phyloP scores from a whole-genome alignment of 148 eudicot genomes.

The Spergularia bocconei region DNA sequence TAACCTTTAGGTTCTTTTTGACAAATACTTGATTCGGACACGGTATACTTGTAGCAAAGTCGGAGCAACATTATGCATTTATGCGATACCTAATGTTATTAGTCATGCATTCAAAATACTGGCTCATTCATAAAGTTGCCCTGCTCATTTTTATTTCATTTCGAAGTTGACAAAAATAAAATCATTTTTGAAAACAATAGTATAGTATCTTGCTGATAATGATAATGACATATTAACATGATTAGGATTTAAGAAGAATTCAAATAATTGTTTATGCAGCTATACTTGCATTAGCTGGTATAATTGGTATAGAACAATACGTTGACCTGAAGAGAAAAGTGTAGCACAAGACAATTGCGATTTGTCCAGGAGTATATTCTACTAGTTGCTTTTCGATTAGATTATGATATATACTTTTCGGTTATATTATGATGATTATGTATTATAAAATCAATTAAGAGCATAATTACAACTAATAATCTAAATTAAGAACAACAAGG shows the following conservation, averaged over 20 bases:
- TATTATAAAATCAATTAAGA: background rate
- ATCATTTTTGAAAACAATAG: background rate
- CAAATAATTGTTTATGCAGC: conserved; percentile 3
- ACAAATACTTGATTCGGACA: too few relatives aligned
- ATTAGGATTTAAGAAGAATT: conserved; percentile 2
- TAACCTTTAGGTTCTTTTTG: too few relatives aligned
- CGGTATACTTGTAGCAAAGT: too few relatives aligned
- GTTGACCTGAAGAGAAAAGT: conserved; percentile 1
- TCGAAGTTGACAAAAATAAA: background rate
- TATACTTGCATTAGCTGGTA: background rate
- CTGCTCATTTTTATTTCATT: background rate
- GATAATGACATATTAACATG: background rate
- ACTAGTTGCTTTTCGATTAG: background rate
- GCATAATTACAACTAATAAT: conserved; percentile 1
- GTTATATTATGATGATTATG: background rate
- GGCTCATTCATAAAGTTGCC: too few relatives aligned
- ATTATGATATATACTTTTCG: background rate
- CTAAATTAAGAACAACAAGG: background rate
- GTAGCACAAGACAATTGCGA: background rate
- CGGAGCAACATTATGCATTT: too few relatives aligned
- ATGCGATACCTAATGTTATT: too few relatives aligned
- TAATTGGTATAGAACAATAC: background rate
- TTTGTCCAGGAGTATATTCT: background rate
- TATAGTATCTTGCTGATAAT: background rate
- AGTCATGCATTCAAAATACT: too few relatives aligned